Percentiles rank a stretch among this genome's conserved stretches.
Conservation (phyloP, 768 basidiomycete genomes). For the Auriscalpium vulgare region DNA sequence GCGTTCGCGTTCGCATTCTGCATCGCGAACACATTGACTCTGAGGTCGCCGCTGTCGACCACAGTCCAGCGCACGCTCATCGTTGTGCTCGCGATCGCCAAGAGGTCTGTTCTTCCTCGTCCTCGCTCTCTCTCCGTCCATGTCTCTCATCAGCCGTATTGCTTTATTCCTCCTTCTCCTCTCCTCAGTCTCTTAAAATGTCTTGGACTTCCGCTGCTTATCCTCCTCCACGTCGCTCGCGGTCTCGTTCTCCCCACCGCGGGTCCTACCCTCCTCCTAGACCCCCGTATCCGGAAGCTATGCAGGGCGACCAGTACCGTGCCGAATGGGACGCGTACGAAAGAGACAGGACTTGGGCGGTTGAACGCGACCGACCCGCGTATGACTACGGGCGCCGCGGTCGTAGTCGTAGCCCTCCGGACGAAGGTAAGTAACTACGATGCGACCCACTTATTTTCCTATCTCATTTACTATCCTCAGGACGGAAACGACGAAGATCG, state of each 20-base stretch:
- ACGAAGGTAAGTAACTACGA: slow-evolving; percentile 44
- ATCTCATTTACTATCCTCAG: slow-evolving; percentile 32
- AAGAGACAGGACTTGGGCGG: slow-evolving; percentile 60
- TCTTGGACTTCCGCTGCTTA: slow-evolving; percentile 65
- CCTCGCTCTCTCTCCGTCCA: slow-evolving; percentile 70
- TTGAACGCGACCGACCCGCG: slow-evolving; percentile 60
- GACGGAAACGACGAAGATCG: slow-evolving; percentile 71
- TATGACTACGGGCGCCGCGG: slow-evolving; percentile 66
- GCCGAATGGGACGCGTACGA: slow-evolving; percentile 67
- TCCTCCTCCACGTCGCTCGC: slow-evolving; percentile 70
- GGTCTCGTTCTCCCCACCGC: slow-evolving; percentile 67
- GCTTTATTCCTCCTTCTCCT: slow-evolving; percentile 45
- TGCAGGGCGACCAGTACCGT: slow-evolving; percentile 52
- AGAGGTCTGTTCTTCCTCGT: slow-evolving; percentile 94
- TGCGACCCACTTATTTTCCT: slow-evolving; percentile 6
- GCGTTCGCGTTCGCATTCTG: slow-evolving; percentile 22
- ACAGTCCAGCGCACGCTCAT: slow-evolving; percentile 29
- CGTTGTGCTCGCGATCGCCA: slow-evolving; percentile 40
- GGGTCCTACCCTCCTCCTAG: slow-evolving; percentile 46
- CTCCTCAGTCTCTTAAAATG: slow-evolving; percentile 44
- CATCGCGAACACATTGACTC: slow-evolving; percentile 54
- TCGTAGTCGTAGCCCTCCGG: slow-evolving; percentile 71
- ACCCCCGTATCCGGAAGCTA: slow-evolving; percentile 48
- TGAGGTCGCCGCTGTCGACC: slow-evolving; percentile 28
- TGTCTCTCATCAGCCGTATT: slow-evolving; percentile 66